Evolutionary conservation across 2,329 filamentous ascomycete genomes (phyloP).

Genomic region (Pezicula neosporulosa): DNA sequence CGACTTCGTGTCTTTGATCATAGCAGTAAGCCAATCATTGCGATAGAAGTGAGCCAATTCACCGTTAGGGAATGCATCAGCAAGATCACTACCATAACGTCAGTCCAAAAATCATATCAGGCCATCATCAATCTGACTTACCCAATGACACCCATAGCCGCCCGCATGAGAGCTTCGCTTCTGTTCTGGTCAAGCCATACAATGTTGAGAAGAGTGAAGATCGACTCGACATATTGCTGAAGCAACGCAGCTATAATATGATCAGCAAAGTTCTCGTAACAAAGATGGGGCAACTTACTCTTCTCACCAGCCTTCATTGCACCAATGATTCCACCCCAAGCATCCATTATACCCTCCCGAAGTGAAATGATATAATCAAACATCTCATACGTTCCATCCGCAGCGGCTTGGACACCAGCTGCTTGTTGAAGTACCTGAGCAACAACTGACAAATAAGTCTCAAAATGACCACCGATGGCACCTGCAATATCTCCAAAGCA

Average conservation of each 20-base stretch:
- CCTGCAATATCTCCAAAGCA: conserved; percentile 98
- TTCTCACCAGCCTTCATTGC: conserved; percentile 84
- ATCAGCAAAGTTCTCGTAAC: conserved; percentile 21
- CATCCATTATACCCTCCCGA: conserved; percentile 97
- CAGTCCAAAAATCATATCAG: conserved; percentile 7
- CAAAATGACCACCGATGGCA: conserved; percentile 87
- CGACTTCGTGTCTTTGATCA: conserved; percentile 88
- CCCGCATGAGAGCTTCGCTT: conserved; percentile 86
- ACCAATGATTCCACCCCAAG: conserved; percentile 94
- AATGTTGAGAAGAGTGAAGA: conserved; percentile 81
- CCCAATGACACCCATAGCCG: conserved; percentile 98
- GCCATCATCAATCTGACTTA: conserved; percentile 41
- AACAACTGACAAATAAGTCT: conserved; percentile 89
- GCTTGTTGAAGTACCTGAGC: conserved; percentile 94
- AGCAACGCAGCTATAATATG: conserved; percentile 58
- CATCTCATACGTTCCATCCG: conserved; percentile 89
- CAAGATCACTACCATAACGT: conserved; percentile 67
- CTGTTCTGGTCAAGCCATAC: conserved; percentile 82
- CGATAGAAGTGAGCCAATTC: conserved; percentile 83
- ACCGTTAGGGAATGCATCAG: conserved; percentile 88
- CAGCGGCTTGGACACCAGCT: conserved; percentile 72
- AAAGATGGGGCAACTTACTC: conserved; percentile 46
- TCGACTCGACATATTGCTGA: conserved; percentile 74
- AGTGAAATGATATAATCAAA: conserved; percentile 93
- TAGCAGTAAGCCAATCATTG: conserved; percentile 80